These are phyloP conservation scores for Pisolithus sp. DNA, from an alignment of 768 basidiomycete genomes.

Conservation along the genomic window DNA sequence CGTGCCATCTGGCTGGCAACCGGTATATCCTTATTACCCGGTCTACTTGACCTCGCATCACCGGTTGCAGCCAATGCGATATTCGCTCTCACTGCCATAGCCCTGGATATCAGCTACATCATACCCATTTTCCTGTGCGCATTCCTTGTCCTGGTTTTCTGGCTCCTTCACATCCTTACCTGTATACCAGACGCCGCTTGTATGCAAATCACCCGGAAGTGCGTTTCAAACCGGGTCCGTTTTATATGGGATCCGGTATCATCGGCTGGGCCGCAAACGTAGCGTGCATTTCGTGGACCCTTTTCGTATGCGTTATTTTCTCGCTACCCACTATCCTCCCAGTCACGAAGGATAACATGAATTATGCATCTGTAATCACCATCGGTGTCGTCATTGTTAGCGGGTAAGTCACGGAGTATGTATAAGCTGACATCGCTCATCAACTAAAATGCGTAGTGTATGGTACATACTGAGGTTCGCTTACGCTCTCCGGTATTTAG, in stretches of 20 bases:
- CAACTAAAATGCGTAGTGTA: constrained; percentile 30
- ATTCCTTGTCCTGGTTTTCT: background rate
- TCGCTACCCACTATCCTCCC: constrained; percentile 65
- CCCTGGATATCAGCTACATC: constrained; percentile 72
- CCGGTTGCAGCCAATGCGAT: constrained; percentile 74
- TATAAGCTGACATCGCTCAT: background rate
- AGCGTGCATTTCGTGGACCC: constrained; percentile 63
- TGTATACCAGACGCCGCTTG: constrained; percentile 44
- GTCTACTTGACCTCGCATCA: constrained; percentile 70
- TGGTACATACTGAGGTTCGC: constrained; percentile 40
- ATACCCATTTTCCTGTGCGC: constrained; percentile 67
- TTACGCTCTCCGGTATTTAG: background rate
- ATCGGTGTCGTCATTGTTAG: constrained; percentile 47
- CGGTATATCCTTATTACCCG: constrained; percentile 58
- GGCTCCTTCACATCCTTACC: background rate
- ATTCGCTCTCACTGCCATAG: constrained; percentile 77
- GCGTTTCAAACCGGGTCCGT: constrained; percentile 78
- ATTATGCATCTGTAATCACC: constrained; percentile 71
- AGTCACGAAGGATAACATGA: constrained; percentile 69
- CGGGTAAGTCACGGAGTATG: constrained; percentile 33
- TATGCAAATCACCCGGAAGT: constrained; percentile 75
- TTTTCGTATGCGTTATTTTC: constrained; percentile 66
- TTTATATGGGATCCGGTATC: constrained; percentile 71
- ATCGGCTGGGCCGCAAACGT: constrained; percentile 57
- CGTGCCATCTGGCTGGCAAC: constrained; percentile 74